Evolutionary conservation across 2,329 filamentous ascomycete species (phyloP).

Genomic region (Xylaria polymorpha): DNA sequence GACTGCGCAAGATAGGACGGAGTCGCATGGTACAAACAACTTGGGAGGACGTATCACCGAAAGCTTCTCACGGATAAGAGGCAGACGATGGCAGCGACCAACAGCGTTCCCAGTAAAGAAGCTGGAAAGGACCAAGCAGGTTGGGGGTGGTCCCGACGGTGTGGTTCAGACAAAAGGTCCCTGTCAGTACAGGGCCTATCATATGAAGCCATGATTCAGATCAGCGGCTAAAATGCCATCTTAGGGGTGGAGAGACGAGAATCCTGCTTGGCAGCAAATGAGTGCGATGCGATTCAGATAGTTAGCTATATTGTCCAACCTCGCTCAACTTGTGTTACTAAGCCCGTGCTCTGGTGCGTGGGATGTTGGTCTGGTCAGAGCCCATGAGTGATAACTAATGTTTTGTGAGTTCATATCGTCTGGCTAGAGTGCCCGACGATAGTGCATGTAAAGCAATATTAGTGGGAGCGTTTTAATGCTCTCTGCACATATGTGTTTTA

Average conservation of each 20-base stretch:
- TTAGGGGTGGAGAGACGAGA: conserved; percentile 24
- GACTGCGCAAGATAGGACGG: background rate
- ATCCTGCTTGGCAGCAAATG: conserved; percentile 10
- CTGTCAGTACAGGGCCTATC: conserved; percentile 26
- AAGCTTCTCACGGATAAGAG: background rate
- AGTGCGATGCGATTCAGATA: background rate
- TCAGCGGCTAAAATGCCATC: conserved; percentile 25
- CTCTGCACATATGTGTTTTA: background rate
- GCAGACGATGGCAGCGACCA: background rate
- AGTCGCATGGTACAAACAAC: background rate
- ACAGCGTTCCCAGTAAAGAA: background rate
- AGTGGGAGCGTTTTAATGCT: background rate
- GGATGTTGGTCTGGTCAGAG: background rate
- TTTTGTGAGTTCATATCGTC: background rate
- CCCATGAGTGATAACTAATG: background rate
- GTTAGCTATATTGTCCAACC: background rate
- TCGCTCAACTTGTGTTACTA: background rate
- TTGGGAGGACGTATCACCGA: background rate
- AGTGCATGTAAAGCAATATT: background rate
- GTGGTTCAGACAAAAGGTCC: conserved; percentile 28
- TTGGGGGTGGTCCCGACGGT: conserved; percentile 29
- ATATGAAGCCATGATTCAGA: conserved; percentile 13
- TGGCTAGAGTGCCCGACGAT: background rate
- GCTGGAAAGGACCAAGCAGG: background rate
- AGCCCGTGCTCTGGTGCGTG: background rate